Conservation (phyloP, 2,329 filamentous ascomycete genomes). For the Neofusicoccum kwambonambiense region DNA sequence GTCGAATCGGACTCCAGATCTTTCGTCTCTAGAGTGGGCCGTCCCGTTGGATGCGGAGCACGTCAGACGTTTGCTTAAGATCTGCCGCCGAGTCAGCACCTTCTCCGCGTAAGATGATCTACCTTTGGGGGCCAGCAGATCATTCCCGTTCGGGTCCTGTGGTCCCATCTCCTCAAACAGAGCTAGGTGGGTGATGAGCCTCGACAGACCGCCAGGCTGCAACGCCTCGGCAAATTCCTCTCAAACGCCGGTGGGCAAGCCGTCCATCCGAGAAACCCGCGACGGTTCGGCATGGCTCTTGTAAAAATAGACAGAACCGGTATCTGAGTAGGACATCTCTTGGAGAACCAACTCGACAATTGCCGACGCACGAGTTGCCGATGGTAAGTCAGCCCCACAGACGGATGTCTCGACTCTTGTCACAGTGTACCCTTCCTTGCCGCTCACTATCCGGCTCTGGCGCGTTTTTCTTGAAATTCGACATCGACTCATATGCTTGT, state of each 20-base stretch:
- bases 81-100: constrained; percentile 3
- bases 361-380: neutral
- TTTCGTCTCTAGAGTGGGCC: neutral
- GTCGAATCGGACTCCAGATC: neutral
- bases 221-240: neutral
- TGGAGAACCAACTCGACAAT: neutral
- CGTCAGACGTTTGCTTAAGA: neutral
- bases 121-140: constrained; percentile 7
- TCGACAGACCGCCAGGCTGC: neutral
- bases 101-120: constrained; percentile 4
- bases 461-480: too few species aligned
- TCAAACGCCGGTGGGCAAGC: neutral
- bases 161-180: neutral
- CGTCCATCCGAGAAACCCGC: neutral
- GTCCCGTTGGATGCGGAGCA: neutral
- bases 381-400: neutral
- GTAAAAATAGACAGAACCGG: neutral
- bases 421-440: too few species aligned
- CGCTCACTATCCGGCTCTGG: too few species aligned
- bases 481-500: too few species aligned
- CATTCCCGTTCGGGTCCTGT: neutral
- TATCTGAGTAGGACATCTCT: neutral
- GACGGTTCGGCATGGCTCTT: neutral
- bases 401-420: too few species aligned
- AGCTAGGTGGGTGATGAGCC: neutral